Evolutionary conservation across 2,329 filamentous ascomycete genomes (phyloP), one percentile per base, ranked within the genome.

Genomic region (Fusarium dimerum): DNA sequence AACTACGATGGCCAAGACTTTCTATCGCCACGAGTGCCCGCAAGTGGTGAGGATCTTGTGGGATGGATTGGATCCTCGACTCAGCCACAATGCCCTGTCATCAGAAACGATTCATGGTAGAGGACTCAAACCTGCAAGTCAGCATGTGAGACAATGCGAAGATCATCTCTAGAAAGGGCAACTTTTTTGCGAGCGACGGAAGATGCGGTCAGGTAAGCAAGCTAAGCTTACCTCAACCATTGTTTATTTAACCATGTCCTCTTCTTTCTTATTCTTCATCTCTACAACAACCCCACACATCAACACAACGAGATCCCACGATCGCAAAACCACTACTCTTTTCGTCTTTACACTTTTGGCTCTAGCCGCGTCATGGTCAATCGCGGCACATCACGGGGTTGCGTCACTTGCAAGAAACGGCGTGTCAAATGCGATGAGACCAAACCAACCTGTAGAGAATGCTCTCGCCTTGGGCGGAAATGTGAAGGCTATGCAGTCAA

Each of bases 361-460:
- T 7, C 20, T 26, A 5, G 20, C 20, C 20, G 20, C 20, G 42
- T 20, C 43, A 61, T 61, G 59, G 59, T 61, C 3, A 61, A 61
- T 38, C 57, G 47, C 1, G 57, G 59, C 1, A 20, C 20, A 2
- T 63, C 54, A 5, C 36, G 36, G 17, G 54, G 48, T 4, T 63
- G 60, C 51, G 20, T 53, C 15, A 63, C 57, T 6, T 63, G 58
- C 13, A 50, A 40, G 38, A 47, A 50, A 2, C 57, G 55, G 1
- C 60, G 38, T 18, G 57, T 55, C 6, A 60, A 52, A 15, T 61
- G 59, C n/a, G 59, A 61, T 12, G 52, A 58, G 38, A 42, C 29
- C 2, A 58, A 48, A 2, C 59, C 59, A 15, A 41, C 26, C 5
- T 61, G 59, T 40, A 53, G 17, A 3, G 29, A 18, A 0, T 61